Evolutionary conservation across 768 basidiomycete species (phyloP).

Genomic region (Fomitopsis serialis): DNA sequence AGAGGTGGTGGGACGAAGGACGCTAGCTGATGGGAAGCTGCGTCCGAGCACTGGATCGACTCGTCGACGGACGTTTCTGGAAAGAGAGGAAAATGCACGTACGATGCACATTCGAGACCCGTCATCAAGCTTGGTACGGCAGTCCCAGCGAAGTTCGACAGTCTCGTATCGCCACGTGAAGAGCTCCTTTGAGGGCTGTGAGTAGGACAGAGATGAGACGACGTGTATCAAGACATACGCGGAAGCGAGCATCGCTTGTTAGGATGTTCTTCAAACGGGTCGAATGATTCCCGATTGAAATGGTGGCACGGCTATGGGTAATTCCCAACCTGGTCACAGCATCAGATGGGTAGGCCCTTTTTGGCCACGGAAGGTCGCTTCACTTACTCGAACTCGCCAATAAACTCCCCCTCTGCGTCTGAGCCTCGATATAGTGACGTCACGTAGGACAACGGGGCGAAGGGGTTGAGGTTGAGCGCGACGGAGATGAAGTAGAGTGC

Average conservation of each 20-base stretch:
- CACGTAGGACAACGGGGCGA: slow-evolving; percentile 38
- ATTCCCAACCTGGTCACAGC: slow-evolving; percentile 29
- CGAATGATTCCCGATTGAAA: slow-evolving; percentile 35
- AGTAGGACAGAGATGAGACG: background rate
- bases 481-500: slow-evolving; percentile 40
- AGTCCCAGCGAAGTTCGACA: slow-evolving; percentile 41
- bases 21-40: slow-evolving; percentile 31
- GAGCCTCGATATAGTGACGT: slow-evolving; percentile 32
- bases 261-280: slow-evolving; percentile 36
- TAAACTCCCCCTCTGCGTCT: slow-evolving; percentile 26
- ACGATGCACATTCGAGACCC: slow-evolving; percentile 45
- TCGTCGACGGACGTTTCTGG: too few species aligned
- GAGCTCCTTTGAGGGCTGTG: slow-evolving; percentile 23
- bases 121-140: slow-evolving; percentile 37
- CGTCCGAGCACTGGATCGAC: slow-evolving; percentile 26
- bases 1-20: slow-evolving; percentile 43
- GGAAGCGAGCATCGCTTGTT: slow-evolving; percentile 26
- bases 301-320: slow-evolving; percentile 35
- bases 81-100: too few species aligned
- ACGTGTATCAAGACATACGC: slow-evolving; percentile 13
- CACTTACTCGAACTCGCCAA: slow-evolving; percentile 35
- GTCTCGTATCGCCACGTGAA: slow-evolving; percentile 36
- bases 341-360: background rate
- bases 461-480: slow-evolving; percentile 39
- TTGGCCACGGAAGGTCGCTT: background rate